Evolutionary conservation across 2,329 filamentous ascomycete species (phyloP).

Genomic region (Ramichloridium luteum): DNA sequence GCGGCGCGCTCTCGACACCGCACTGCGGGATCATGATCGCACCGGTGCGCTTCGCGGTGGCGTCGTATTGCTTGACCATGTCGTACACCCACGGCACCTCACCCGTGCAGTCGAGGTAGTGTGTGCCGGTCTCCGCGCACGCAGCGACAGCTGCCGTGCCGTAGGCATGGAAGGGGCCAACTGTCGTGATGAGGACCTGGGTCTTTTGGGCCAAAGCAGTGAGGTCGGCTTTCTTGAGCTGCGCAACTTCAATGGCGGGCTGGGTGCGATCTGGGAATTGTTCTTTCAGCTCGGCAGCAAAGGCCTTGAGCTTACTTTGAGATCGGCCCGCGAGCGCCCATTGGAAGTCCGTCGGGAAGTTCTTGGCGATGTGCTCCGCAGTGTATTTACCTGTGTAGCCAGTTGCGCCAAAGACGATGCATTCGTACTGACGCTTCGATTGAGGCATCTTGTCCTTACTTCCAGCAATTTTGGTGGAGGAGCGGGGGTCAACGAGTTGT

Average conservation of each 20-base stretch:
- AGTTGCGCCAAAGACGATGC: constrained; percentile 55
- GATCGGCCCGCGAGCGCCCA: constrained; percentile 85
- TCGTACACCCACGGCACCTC: constrained; percentile 52
- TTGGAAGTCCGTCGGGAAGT: constrained; percentile 62
- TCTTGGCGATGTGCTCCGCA: constrained; percentile 59
- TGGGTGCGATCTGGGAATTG: constrained; percentile 56
- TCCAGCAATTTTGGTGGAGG: no score
- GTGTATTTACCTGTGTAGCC: constrained; percentile 76
- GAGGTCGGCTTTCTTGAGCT: constrained; percentile 40
- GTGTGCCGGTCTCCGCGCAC: constrained; percentile 51
- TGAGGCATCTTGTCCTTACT: constrained; percentile 34
- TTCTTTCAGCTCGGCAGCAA: constrained; percentile 54
- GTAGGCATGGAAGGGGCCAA: constrained; percentile 53
- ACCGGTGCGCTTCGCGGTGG: constrained; percentile 45
- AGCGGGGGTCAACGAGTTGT: no score
- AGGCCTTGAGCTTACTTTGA: constrained; percentile 55
- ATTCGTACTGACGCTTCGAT: constrained; percentile 44
- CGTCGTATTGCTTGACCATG: constrained; percentile 50
- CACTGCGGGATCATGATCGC: constrained; percentile 51
- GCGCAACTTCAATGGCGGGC: constrained; percentile 48
- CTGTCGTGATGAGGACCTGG: constrained; percentile 46
- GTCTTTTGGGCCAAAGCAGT: constrained; percentile 42
- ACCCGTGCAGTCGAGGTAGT: constrained; percentile 56
- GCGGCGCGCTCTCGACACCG: constrained; percentile 49
- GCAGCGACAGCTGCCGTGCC: constrained; percentile 53